Base-by-base conservation (phyloP, 2,329 filamentous ascomycete genomes). In the Diaporthe sp. region DNA sequence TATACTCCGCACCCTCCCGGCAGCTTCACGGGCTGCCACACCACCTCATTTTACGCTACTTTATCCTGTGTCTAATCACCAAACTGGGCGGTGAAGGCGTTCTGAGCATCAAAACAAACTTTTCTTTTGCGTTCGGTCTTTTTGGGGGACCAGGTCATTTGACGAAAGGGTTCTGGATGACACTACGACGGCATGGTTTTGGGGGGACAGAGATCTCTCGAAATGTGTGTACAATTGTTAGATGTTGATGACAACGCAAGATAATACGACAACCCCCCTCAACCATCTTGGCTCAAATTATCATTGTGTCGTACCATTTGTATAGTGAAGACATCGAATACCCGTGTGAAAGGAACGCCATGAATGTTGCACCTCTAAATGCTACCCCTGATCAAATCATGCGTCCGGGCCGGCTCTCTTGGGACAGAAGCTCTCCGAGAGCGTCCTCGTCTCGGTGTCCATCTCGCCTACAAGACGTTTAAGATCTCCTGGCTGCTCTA, bases 221-320 rank as follows among this genome's bases (percentile, higher is more conserved):
- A 81, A 83, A 84, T 85, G 85, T 86, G 84, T 87, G 85, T 82
- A 83, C 83, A 82, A 79, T 75, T 81, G 80, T 80, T 83, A 74
- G 74, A 77, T 74, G 72, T 74, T 76, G 67, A 71, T 55, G 83
- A 85, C 81, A 83, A 84, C 22, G 34, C 49, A 84, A 82, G 82
- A 86, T 89, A 90, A 90, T 89, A 85, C 84, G 84, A 88, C 85
- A 87, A 90, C 89, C 87, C 89, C 88, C 86, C 89, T 90, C 89
- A 87, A 81, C 77, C 80, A 77, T 65, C 68, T 75, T 77, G 46
- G n/a, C 19, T 75, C 72, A 57, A 69, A 39, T 58, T 13, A 55
- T 31, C 9, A 12, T 17, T 22, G 34, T 42, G 31, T 28, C 8
- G 5, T 53, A 8, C 31, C 1, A 9, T 28, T 22, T 12, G 9